Percentiles rank a stretch among this genome's conserved stretches.
phyloP scores from a whole-genome alignment of 345 rosid genomes.

The Lagerstroemia speciosa region DNA sequence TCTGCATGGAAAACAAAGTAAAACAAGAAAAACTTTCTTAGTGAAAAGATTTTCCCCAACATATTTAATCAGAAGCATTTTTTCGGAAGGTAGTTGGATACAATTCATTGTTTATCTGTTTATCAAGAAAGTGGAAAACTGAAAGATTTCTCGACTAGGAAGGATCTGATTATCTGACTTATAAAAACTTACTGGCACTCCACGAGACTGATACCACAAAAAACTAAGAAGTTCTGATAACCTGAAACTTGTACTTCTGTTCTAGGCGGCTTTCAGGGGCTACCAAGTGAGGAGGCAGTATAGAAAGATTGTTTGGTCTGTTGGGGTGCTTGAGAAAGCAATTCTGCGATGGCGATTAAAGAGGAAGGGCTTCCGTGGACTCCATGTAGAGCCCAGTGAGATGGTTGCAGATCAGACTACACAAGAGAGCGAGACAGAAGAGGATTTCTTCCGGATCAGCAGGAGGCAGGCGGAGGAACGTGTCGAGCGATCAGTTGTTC shows the following conservation, averaged over 20 bases:
- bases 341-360: slow-evolving; percentile 79
- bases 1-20: background rate
- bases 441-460: slow-evolving; percentile 68
- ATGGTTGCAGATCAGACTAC: slow-evolving; percentile 11
- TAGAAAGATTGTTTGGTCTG: slow-evolving; percentile 80
- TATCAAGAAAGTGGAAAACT: background rate
- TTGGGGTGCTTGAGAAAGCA: slow-evolving; percentile 92
- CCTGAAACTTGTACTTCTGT: background rate
- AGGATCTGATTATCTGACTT: background rate
- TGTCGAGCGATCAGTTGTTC: slow-evolving; percentile 66
- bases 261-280: slow-evolving; percentile 81
- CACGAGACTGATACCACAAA: background rate
- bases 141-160: background rate
- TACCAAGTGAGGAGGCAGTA: slow-evolving; percentile 70
- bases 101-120: background rate
- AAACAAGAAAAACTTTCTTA: background rate
- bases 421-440: slow-evolving; percentile 40
- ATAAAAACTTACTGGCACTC: background rate
- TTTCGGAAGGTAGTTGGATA: background rate
- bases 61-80: background rate
- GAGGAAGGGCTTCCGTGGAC: slow-evolving; percentile 83
- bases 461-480: slow-evolving; percentile 89
- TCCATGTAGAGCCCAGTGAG: slow-evolving; percentile 37
- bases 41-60: too few relatives aligned
- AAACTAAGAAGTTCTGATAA: background rate